Base-by-base conservation (phyloP, 331 rosid species). In the Saraca asoca region DNA sequence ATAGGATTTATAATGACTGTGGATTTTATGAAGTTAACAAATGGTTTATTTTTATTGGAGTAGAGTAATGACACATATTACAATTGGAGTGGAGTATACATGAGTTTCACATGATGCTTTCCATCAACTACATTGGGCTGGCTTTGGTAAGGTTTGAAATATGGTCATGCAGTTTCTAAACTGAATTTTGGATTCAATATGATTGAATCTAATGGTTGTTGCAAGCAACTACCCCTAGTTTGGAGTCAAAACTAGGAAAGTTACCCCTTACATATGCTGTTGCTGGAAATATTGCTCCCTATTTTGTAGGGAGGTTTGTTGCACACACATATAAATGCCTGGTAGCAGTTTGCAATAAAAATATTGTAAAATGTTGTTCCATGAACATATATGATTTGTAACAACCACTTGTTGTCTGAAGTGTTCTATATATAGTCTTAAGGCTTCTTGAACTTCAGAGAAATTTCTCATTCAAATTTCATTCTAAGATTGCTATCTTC, bases 191-290 rank as follows among this genome's bases (percentile, higher is more conserved):
- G 15, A 13, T 5, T 64, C 69, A 18, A 51, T 55, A 11, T 58
- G 20, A 41, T 19, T 78, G 52, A 44, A 68, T 80, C 62, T 66
- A 13, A 65, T 62, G 24, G 24, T 68, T 61, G 38, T 77, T 77
- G 46, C 70, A 94, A 97, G 96, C 92, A 70, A 81, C 91, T 73
- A 87, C 97, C 62, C 88, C 92, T 66, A 82, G 68, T 66, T 67
- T 94, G 84, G 97, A 83, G 77, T 80, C 85, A 73, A 94, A 94
- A 71, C 96, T 94, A 59, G 97, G 98, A 77, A 52, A 75, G 58
- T 34, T 88, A 75, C 87, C 96, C 71, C 96, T 96, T 70, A 88
- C 98, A 50, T 87, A 85, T 80, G 85, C 89, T 62, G 90, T 75
- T 19, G 96, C 98, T 60, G 97, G 96, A 71, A 45, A 19, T 39